Evolutionary conservation across 768 basidiomycete species (phyloP).

Genomic region (Clitopilus hobsonii): DNA sequence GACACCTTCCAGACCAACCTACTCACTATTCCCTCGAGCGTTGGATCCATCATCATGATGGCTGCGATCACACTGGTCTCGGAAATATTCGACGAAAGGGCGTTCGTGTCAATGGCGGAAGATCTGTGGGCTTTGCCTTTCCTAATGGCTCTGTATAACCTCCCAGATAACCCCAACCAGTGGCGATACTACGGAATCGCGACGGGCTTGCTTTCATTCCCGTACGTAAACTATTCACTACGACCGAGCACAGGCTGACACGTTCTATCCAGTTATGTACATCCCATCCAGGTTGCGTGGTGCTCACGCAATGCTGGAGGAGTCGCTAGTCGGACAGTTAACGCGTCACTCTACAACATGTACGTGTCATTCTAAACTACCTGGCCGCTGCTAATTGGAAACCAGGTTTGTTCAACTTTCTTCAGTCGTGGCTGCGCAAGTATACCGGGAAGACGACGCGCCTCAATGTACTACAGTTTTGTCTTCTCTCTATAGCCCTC

Average conservation of each 20-base stretch:
- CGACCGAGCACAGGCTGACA: not conserved
- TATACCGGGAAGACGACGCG: slow-evolving; percentile 55
- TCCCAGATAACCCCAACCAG: slow-evolving; percentile 36
- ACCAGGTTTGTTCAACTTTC: slow-evolving; percentile 37
- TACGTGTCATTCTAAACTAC: not conserved
- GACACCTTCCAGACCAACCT: slow-evolving; percentile 59
- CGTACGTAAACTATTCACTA: slow-evolving; percentile 11
- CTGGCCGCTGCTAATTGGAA: not conserved
- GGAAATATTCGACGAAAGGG: slow-evolving; percentile 49
- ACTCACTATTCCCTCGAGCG: slow-evolving; percentile 51
- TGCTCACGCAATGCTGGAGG: slow-evolving; percentile 57
- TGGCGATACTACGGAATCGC: slow-evolving; percentile 51
- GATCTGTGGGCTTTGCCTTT: slow-evolving; percentile 61
- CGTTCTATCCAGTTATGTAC: slow-evolving; percentile 28
- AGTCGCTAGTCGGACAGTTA: slow-evolving; percentile 56
- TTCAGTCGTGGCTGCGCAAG: slow-evolving; percentile 41
- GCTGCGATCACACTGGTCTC: slow-evolving; percentile 44
- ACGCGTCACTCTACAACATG: slow-evolving; percentile 59
- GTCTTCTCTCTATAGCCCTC: not conserved
- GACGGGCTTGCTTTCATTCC: slow-evolving; percentile 40
- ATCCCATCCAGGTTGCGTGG: slow-evolving; percentile 55
- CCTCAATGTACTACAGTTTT: slow-evolving; percentile 26
- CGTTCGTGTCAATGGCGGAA: slow-evolving; percentile 47
- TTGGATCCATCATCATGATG: slow-evolving; percentile 49
- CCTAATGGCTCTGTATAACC: slow-evolving; percentile 48